phyloP scores from a whole-genome alignment of 1,139 yeast genomes.

The Protomyces lactucae-debilis region DNA sequence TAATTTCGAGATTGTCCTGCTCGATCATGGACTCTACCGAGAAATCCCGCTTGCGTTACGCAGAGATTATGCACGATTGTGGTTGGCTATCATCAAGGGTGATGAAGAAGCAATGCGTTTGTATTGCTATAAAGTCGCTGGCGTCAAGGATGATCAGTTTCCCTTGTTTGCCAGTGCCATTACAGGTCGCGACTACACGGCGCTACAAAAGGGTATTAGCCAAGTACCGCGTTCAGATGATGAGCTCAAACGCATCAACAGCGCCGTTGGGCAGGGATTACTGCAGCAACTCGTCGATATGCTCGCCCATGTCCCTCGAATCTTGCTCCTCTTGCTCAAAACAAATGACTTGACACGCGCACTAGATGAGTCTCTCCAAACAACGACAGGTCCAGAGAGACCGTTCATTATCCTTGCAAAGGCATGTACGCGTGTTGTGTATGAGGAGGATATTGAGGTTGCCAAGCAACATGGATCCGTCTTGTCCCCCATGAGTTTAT shows the following conservation, averaged over 20 bases:
- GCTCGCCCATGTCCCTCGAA: conserved; percentile 73
- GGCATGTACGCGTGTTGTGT: conserved; percentile 79
- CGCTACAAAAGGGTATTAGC: conserved; percentile 39
- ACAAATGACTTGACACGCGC: conserved; percentile 91
- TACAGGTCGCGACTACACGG: conserved; percentile 79
- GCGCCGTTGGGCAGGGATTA: conserved; percentile 57
- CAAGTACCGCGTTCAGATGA: conserved; percentile 49
- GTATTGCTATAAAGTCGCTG: conserved; percentile 75
- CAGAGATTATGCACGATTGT: conserved; percentile 79
- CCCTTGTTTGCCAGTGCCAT: conserved; percentile 86
- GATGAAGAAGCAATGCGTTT: conserved; percentile 60
- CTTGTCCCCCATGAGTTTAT: background rate
- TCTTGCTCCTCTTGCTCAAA: conserved; percentile 77
- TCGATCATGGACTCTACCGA: conserved; percentile 92
- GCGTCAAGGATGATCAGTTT: conserved; percentile 69
- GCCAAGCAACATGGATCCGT: background rate
- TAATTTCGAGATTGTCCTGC: conserved; percentile 84
- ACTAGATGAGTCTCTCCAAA: conserved; percentile 73
- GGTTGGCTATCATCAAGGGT: conserved; percentile 80
- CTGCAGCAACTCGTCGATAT: conserved; percentile 74
- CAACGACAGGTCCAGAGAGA: conserved; percentile 82
- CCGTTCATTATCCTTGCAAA: conserved; percentile 84
- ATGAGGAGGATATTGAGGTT: conserved; percentile 47
- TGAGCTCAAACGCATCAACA: conserved; percentile 63
- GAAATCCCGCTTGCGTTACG: conserved; percentile 73